Conservation (phyloP, 208 protist genomes). For the Porcisia deanei region DNA sequence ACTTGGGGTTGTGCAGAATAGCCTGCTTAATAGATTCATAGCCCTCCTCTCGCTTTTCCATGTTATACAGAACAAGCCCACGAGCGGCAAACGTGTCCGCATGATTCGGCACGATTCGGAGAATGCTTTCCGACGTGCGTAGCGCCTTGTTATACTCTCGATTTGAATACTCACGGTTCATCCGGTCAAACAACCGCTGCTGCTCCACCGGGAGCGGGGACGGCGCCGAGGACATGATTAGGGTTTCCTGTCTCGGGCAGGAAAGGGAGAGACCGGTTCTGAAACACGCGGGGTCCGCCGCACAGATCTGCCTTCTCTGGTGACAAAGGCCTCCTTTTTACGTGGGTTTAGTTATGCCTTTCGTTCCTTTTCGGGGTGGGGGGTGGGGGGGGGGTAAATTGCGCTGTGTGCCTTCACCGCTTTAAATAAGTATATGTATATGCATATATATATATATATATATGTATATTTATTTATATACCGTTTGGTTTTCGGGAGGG, state of each 20-base stretch:
- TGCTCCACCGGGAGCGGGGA: constrained; percentile 40
- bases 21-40: constrained; percentile 62
- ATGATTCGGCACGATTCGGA: constrained; percentile 66
- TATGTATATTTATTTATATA: neutral
- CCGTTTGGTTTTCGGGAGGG: neutral
- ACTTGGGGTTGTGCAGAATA: constrained; percentile 52
- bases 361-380: neutral
- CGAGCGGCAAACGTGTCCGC: constrained; percentile 83
- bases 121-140: constrained; percentile 71
- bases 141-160: constrained; percentile 83
- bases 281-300: neutral
- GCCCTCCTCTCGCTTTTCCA: constrained; percentile 77
- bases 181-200: constrained; percentile 78
- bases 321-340: neutral
- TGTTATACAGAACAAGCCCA: constrained; percentile 73
- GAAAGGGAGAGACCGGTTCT: constrained; percentile 1
- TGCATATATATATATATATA: neutral
- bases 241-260: neutral
- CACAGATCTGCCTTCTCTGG: neutral
- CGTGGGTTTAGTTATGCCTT: neutral
- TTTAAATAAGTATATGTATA: neutral
- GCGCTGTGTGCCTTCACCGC: neutral
- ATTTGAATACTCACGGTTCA: constrained; percentile 77
- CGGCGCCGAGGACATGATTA: constrained; percentile 10
- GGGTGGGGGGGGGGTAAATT: too few species aligned